Evolutionary conservation across 768 basidiomycete species (phyloP).

Genomic region (Tubosaeta brunneosetosa): DNA sequence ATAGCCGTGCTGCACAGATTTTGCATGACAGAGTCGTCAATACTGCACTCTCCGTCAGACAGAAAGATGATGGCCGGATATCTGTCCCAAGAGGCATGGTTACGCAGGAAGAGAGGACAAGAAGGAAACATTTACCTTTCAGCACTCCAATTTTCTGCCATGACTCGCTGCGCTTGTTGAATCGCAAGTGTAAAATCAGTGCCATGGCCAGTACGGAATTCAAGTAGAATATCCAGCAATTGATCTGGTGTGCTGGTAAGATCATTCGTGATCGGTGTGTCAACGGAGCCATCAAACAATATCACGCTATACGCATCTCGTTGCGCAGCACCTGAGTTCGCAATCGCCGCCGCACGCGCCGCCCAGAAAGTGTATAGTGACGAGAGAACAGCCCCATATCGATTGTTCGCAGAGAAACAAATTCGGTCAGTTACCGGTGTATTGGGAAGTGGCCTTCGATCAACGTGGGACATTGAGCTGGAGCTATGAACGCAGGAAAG

Average conservation of each 20-base stretch:
- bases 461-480: constrained; percentile 42
- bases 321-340: constrained; percentile 17
- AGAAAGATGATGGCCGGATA: constrained; percentile 31
- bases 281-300: constrained; percentile 48
- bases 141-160: constrained; percentile 47
- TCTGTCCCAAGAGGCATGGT: constrained; percentile 4
- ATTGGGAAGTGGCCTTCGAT: constrained; percentile 41
- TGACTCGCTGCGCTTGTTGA: constrained; percentile 29
- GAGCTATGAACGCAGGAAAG: constrained; percentile 34
- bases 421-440: constrained; percentile 42
- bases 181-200: constrained; percentile 46
- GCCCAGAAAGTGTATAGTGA: constrained; percentile 54
- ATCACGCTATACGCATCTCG: constrained; percentile 56
- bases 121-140: constrained; percentile 40
- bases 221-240: constrained; percentile 38
- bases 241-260: constrained; percentile 20
- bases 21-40: too few species aligned
- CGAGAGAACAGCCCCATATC: constrained; percentile 56
- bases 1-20: too few species aligned
- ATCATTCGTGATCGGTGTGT: constrained; percentile 27
- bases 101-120: not conserved
- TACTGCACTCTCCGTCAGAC: too few species aligned
- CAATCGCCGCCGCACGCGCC: constrained; percentile 40
- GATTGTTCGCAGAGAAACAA: constrained; percentile 35
- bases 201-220: constrained; percentile 27